Percentiles rank a stretch among this genome's conserved stretches.
Evolutionary conservation across 2,329 filamentous ascomycete species (phyloP).

Genomic region (Xylariaceae sp.): DNA sequence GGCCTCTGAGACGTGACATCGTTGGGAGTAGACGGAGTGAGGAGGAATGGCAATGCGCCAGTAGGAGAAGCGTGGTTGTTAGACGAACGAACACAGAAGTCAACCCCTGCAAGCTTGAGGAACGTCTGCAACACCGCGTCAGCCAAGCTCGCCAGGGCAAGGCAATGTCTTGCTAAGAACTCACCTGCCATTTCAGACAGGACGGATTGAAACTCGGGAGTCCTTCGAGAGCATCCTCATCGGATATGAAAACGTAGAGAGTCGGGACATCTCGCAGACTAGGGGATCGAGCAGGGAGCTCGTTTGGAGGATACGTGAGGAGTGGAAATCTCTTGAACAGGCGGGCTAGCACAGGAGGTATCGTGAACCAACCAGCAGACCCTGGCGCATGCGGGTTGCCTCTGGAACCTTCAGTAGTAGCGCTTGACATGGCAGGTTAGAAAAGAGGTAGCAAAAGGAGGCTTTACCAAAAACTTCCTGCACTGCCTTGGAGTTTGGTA

Average conservation of each 20-base stretch:
- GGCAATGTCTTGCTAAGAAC: constrained; percentile 22
- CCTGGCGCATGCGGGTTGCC: constrained; percentile 20
- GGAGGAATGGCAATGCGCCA: constrained; percentile 81
- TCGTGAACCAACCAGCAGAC: constrained; percentile 43
- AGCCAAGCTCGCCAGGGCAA: not conserved
- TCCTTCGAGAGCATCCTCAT: constrained; percentile 54
- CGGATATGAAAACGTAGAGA: constrained; percentile 72
- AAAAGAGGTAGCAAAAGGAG: not conserved
- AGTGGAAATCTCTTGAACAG: constrained; percentile 85
- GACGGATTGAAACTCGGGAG: constrained; percentile 82
- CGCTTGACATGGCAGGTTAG: constrained; percentile 4
- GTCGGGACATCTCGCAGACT: constrained; percentile 43
- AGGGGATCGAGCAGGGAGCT: constrained; percentile 52
- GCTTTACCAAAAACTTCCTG: not conserved
- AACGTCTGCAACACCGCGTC: constrained; percentile 56
- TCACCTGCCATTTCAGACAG: constrained; percentile 94
- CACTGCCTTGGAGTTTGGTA: not conserved
- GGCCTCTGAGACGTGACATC: constrained; percentile 34
- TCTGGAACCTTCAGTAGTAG: constrained; percentile 5
- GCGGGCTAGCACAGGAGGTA: constrained; percentile 70
- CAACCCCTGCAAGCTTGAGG: constrained; percentile 68
- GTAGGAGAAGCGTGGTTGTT: constrained; percentile 92
- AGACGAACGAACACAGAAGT: constrained; percentile 63
- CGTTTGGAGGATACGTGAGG: constrained; percentile 66
- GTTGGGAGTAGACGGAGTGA: constrained; percentile 46